Conservation (phyloP, 495 filamentous ascomycete genomes). For the Podospora bellae-mahoneyi region DNA sequence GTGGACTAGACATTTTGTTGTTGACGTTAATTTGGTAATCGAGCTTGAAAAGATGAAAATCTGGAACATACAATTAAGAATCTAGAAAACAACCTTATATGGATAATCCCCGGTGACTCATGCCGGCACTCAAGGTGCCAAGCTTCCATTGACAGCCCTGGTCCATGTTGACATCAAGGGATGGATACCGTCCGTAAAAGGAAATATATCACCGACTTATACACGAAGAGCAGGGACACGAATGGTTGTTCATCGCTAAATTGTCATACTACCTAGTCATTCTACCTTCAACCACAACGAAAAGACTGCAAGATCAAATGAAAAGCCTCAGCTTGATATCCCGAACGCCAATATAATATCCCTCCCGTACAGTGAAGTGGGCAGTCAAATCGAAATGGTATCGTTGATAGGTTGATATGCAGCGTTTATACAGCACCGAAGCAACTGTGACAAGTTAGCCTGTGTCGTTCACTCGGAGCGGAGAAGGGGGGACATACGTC, state of each 20-base stretch:
- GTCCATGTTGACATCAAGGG: background rate
- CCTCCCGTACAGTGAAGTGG: constrained; percentile 1
- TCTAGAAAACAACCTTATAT: background rate
- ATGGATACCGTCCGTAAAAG: background rate
- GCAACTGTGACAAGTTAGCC: background rate
- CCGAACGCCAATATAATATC: background rate
- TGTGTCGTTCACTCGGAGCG: background rate
- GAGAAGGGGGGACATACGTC: constrained; percentile 17
- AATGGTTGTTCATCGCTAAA: background rate
- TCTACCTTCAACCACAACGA: background rate
- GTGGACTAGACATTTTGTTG: background rate
- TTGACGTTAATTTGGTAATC: background rate
- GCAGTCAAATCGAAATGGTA: constrained; percentile 4
- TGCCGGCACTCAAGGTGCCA: background rate
- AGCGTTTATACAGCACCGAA: constrained; percentile 1
- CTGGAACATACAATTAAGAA: background rate
- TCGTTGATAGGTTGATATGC: background rate
- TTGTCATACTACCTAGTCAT: background rate
- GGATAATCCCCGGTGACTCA: background rate
- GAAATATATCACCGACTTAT: background rate
- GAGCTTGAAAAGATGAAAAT: too few relatives aligned
- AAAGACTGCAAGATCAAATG: background rate
- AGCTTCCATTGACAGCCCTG: background rate
- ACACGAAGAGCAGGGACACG: background rate
- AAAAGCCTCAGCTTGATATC: constrained; percentile 1